Evolutionary conservation across 352 stramenopile genomes (phyloP).

Genomic region (Phytophthora multivora): DNA sequence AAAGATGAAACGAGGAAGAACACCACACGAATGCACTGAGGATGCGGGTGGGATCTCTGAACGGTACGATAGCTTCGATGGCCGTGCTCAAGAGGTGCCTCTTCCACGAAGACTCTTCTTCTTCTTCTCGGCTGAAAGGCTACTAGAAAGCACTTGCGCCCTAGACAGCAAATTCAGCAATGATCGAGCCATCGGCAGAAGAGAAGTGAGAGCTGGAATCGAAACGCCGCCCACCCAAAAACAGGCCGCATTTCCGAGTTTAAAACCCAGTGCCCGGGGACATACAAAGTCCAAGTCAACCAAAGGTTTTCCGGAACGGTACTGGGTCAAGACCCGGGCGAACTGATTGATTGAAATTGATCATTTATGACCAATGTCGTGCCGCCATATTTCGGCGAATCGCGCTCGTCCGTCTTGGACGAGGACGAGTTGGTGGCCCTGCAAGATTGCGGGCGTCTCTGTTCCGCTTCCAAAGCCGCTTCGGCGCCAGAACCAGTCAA

Average conservation of each 20-base stretch:
- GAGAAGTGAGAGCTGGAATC: conserved; percentile 37
- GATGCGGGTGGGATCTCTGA: background rate
- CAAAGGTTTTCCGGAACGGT: background rate
- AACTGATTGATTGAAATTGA: conserved; percentile 21
- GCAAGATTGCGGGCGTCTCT: conserved; percentile 21
- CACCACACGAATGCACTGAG: conserved; percentile 4
- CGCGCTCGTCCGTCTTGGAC: background rate
- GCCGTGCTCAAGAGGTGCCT: conserved; percentile 8
- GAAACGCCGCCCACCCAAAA: conserved; percentile 33
- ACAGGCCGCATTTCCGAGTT: conserved; percentile 19
- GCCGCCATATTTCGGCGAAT: conserved; percentile 25
- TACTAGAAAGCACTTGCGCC: conserved; percentile 46
- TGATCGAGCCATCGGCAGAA: conserved; percentile 45
- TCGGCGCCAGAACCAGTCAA: conserved; percentile 25
- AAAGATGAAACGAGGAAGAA: background rate
- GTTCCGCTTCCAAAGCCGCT: conserved; percentile 2
- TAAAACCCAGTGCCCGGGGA: conserved; percentile 5
- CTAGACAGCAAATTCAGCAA: conserved; percentile 66
- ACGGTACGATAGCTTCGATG: background rate
- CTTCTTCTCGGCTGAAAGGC: conserved; percentile 3
- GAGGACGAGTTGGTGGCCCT: conserved; percentile 34
- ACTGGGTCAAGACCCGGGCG: background rate
- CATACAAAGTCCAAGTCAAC: conserved; percentile 1
- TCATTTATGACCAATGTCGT: conserved; percentile 17
- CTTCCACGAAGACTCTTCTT: conserved; percentile 19